phyloP scores from a whole-genome alignment of 169 alveolate species.

The Cryptosporidium tyzzeri region DNA sequence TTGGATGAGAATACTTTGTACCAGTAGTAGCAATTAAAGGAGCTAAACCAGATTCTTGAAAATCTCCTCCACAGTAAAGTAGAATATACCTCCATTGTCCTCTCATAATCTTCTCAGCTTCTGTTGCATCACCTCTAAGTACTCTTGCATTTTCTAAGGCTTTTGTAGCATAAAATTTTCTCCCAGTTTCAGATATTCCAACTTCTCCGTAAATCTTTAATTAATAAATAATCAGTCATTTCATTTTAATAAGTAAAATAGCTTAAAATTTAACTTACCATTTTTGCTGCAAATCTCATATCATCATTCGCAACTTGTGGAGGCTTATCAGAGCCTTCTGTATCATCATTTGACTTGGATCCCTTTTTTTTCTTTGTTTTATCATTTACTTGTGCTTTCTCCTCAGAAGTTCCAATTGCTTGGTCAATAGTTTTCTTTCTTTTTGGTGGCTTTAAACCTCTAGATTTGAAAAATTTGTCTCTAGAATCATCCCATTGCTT shows the following conservation, averaged over 20 bases:
- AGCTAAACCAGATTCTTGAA: constrained; percentile 72
- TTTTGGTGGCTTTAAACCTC: constrained; percentile 59
- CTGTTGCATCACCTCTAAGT: constrained; percentile 61
- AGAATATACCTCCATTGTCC: constrained; percentile 72
- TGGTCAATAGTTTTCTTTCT: constrained; percentile 13
- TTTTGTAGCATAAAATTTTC: constrained; percentile 43
- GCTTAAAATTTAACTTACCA: constrained; percentile 31
- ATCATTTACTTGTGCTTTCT: not conserved
- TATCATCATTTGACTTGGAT: not conserved
- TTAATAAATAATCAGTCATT: not conserved
- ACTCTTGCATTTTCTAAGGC: constrained; percentile 66
- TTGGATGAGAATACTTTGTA: constrained; percentile 41
- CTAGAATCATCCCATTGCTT: constrained; percentile 69
- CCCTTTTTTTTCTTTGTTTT: not conserved
- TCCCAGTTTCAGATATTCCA: constrained; percentile 44
- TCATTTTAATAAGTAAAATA: not conserved
- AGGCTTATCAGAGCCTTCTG: constrained; percentile 45
- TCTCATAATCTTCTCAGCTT: constrained; percentile 68
- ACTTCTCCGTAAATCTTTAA: constrained; percentile 30
- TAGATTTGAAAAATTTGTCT: constrained; percentile 15
- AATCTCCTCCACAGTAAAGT: constrained; percentile 70
- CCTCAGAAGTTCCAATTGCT: constrained; percentile 1
- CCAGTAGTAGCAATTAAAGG: constrained; percentile 61
- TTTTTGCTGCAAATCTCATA: constrained; percentile 61
- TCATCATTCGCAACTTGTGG: constrained; percentile 63